Evolutionary conservation across 208 protist genomes (phyloP).

Genomic region (Angomonas ambiguus): DNA sequence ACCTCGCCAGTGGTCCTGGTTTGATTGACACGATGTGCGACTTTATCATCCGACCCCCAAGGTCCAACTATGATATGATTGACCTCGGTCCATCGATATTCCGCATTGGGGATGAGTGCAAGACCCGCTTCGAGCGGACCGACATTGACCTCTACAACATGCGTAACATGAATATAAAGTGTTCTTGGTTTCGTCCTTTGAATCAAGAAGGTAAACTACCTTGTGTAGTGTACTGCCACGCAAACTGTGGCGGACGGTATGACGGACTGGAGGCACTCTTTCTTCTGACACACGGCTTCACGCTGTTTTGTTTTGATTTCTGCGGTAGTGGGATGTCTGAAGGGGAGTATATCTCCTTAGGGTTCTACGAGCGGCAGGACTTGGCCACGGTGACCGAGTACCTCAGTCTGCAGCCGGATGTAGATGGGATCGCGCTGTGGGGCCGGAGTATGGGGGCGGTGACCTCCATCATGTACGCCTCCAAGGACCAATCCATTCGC

Average conservation of each 20-base stretch:
- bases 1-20: slow-evolving; percentile 12
- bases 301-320: slow-evolving; percentile 92
- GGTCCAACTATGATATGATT: slow-evolving; percentile 42
- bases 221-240: slow-evolving; percentile 91
- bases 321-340: slow-evolving; percentile 90
- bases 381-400: slow-evolving; percentile 85
- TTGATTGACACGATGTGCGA: slow-evolving; percentile 75
- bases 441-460: slow-evolving; percentile 95
- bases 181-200: slow-evolving; percentile 74
- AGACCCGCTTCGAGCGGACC: slow-evolving; percentile 38
- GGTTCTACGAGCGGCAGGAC: slow-evolving; percentile 95
- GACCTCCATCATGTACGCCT: slow-evolving; percentile 92
- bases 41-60: slow-evolving; percentile 85
- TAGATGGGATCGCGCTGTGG: slow-evolving; percentile 86
- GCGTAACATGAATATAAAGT: slow-evolving; percentile 72
- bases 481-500: slow-evolving; percentile 83
- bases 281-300: slow-evolving; percentile 83
- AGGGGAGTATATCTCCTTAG: slow-evolving; percentile 94
- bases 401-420: slow-evolving; percentile 47
- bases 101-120: slow-evolving; percentile 37
- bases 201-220: slow-evolving; percentile 30
- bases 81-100: slow-evolving; percentile 68
- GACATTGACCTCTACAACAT: slow-evolving; percentile 83
- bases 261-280: slow-evolving; percentile 77
- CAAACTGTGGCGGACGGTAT: slow-evolving; percentile 81